Percentiles rank a stretch among this genome's conserved stretches.
phyloP scores from a whole-genome alignment of 2,329 filamentous ascomycete species.

The Chaetoscypha palmicola region DNA sequence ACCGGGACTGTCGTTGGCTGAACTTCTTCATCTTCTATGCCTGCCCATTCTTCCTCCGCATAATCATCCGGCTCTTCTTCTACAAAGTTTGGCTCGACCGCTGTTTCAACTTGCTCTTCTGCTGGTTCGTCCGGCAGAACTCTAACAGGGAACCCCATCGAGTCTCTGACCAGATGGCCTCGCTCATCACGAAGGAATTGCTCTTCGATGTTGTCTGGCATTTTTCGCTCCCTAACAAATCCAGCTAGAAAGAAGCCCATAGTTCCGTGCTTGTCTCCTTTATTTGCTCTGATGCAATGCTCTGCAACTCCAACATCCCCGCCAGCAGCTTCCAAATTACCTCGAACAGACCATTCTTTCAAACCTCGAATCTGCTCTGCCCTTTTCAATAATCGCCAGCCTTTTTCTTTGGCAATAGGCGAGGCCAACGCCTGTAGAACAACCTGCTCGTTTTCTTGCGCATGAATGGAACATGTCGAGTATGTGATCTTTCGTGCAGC shows the following conservation, averaged over 20 bases:
- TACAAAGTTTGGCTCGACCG: background rate
- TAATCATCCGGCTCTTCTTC: too few relatives aligned
- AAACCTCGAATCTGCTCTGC: constrained; percentile 71
- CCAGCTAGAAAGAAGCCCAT: constrained; percentile 96
- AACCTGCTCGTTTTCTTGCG: constrained; percentile 82
- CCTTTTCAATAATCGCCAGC: constrained; percentile 72
- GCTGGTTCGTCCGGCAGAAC: constrained; percentile 9
- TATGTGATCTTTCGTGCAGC: constrained; percentile 73
- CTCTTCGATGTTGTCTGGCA: constrained; percentile 8
- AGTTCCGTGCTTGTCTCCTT: constrained; percentile 72
- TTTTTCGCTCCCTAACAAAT: constrained; percentile 51
- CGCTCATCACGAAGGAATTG: constrained; percentile 40
- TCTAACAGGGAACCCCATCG: constrained; percentile 34
- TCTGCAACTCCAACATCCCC: constrained; percentile 54
- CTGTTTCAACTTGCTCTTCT: background rate
- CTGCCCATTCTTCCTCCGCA: constrained; percentile 9
- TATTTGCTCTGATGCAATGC: constrained; percentile 74
- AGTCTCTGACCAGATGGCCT: constrained; percentile 43
- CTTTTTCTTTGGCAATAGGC: constrained; percentile 53
- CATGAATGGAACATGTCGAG: constrained; percentile 86
- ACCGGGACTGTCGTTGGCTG: background rate
- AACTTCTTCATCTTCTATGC: constrained; percentile 5
- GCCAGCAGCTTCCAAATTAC: constrained; percentile 39
- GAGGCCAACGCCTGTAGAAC: constrained; percentile 66
- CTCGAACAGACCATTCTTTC: constrained; percentile 65